Evolutionary conservation across 805 yeast species (phyloP).

Genomic region (Cyberlindnera japonica): DNA sequence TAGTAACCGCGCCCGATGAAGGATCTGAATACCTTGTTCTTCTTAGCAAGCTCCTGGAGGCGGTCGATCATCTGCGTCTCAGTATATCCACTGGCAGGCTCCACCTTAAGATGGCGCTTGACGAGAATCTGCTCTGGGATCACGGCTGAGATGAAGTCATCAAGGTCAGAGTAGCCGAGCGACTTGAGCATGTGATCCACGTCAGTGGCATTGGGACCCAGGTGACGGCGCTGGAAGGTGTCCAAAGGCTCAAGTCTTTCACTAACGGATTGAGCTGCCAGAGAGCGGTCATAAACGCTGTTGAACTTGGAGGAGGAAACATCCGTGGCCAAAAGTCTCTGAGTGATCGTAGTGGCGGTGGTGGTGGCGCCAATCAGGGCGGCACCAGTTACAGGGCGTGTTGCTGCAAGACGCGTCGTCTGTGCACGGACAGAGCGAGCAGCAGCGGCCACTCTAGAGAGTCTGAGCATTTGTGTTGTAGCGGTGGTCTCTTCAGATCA

Average conservation of each 20-base stretch:
- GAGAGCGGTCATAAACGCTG: constrained; percentile 43
- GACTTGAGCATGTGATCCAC: constrained; percentile 61
- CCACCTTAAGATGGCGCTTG: constrained; percentile 60
- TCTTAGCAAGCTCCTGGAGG: constrained; percentile 62
- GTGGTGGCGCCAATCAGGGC: no score
- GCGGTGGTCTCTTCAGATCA: no score
- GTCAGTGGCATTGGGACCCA: constrained; percentile 72
- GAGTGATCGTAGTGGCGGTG: no score
- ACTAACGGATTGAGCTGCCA: constrained; percentile 7
- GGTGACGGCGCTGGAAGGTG: constrained; percentile 84
- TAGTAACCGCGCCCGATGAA: constrained; percentile 94
- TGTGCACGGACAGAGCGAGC: not conserved
- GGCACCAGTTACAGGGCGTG: constrained; percentile 1
- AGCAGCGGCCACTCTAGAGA: constrained; percentile 1
- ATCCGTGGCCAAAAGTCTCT: constrained; percentile 39
- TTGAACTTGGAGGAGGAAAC: constrained; percentile 53
- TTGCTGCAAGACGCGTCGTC: not conserved
- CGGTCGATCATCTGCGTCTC: constrained; percentile 78
- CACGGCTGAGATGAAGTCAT: constrained; percentile 65
- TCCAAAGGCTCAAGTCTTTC: constrained; percentile 48
- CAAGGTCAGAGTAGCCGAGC: constrained; percentile 64
- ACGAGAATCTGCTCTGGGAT: constrained; percentile 75
- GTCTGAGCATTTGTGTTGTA: constrained; percentile 6
- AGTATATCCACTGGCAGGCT: constrained; percentile 71
- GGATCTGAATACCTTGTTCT: constrained; percentile 69